These are phyloP conservation scores for Collybiopsis luxurians DNA, from an alignment of 768 basidiomycete genomes.

Conservation along the genomic window DNA sequence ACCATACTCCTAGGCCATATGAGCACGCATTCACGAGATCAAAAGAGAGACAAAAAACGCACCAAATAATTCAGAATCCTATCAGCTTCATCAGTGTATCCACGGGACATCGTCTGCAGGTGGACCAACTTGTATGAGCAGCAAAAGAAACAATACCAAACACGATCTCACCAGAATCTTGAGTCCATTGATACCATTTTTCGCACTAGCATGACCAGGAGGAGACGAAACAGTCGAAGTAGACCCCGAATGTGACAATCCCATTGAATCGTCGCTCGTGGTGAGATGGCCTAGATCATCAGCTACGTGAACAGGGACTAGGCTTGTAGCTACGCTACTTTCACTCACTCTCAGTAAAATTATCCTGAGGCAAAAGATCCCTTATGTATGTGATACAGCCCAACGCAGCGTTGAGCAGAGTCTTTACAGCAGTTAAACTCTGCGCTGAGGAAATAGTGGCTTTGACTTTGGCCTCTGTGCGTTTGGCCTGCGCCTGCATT, in stretches of 20 bases:
- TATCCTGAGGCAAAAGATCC: constrained; percentile 75
- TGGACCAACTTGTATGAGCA: neutral
- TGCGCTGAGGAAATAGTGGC: constrained; percentile 48
- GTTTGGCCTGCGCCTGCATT: constrained; percentile 40
- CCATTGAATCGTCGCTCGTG: constrained; percentile 40
- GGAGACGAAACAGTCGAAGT: constrained; percentile 36
- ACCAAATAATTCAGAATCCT: constrained; percentile 80
- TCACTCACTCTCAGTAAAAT: constrained; percentile 63
- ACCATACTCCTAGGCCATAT: constrained; percentile 63
- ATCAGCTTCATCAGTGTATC: constrained; percentile 82
- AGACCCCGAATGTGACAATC: constrained; percentile 25
- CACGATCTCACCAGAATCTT: constrained; percentile 54
- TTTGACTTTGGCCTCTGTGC: constrained; percentile 30
- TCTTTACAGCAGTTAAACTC: constrained; percentile 70
- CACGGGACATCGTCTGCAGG: constrained; percentile 59
- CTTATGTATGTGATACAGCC: constrained; percentile 78
- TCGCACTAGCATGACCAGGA: constrained; percentile 18
- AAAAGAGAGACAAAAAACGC: constrained; percentile 19
- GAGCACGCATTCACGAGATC: constrained; percentile 6
- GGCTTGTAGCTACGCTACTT: too few relatives aligned
- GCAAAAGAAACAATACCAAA: neutral
- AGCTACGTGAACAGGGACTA: too few relatives aligned
- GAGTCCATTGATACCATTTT: constrained; percentile 56
- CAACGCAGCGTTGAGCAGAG: constrained; percentile 67
- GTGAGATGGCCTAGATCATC: constrained; percentile 67